phyloP scores from a whole-genome alignment of 2,329 filamentous ascomycete genomes.

The Didymella segeticola region DNA sequence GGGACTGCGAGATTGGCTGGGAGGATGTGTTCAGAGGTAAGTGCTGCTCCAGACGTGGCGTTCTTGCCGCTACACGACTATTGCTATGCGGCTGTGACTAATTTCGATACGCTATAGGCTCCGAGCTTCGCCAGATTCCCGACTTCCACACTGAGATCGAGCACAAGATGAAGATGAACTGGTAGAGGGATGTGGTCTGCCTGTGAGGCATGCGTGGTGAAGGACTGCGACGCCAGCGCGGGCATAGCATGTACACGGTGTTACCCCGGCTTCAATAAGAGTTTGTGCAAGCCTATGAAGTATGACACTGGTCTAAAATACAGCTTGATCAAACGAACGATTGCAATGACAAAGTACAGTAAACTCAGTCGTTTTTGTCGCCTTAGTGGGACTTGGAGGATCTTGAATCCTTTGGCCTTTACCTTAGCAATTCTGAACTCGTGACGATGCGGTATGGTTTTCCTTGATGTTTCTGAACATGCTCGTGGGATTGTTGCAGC shows the following conservation, averaged over 20 bases:
- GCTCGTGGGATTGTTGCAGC: background rate
- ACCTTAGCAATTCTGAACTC: too few species aligned
- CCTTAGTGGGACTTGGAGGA: background rate
- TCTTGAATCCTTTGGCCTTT: too few species aligned
- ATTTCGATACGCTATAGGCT: conserved; percentile 53
- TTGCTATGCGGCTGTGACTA: conserved; percentile 14
- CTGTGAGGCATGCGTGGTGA: background rate
- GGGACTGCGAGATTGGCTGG: conserved; percentile 82
- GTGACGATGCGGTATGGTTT: background rate
- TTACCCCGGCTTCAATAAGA: background rate
- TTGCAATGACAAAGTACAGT: conserved; percentile 7
- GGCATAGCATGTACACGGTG: background rate
- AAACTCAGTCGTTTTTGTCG: background rate
- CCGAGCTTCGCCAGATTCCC: conserved; percentile 72
- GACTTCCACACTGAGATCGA: conserved; percentile 94
- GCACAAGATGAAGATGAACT: conserved; percentile 82
- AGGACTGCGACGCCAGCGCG: background rate
- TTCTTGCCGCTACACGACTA: too few species aligned
- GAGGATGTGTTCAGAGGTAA: conserved; percentile 87
- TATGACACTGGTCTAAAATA: background rate
- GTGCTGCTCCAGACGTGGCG: conserved; percentile 27
- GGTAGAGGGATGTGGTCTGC: conserved; percentile 39
- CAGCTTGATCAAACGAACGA: background rate
- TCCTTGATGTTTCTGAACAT: background rate
- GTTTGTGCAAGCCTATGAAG: background rate